phyloP scores from a whole-genome alignment of 257 asterid genomes.

The Scutellaria minor region DNA sequence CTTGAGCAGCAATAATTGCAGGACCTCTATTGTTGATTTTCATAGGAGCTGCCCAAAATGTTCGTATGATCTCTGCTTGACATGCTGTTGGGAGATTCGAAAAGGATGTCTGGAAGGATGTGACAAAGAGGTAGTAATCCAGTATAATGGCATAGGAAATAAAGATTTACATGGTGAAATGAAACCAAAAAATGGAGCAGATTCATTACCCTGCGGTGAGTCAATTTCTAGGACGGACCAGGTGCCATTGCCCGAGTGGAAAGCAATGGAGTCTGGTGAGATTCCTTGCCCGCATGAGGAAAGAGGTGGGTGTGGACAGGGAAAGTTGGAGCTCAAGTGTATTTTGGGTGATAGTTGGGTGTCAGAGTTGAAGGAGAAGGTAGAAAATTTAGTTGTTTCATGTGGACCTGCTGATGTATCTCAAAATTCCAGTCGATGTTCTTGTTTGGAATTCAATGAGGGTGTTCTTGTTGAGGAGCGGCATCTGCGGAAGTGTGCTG shows the following conservation, averaged over 20 bases:
- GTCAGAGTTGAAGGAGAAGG: conserved; percentile 43
- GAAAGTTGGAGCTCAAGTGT: conserved; percentile 48
- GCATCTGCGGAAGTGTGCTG: conserved; percentile 47
- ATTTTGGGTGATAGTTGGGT: conserved; percentile 46
- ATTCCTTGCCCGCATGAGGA: conserved; percentile 62
- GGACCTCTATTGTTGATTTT: conserved; percentile 65
- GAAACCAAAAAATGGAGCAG: neutral
- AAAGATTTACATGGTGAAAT: conserved; percentile 42
- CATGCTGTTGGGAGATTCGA: conserved; percentile 66
- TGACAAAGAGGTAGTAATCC: conserved; percentile 34
- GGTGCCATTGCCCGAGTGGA: conserved; percentile 49
- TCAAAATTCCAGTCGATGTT: conserved; percentile 35
- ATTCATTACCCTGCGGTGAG: neutral
- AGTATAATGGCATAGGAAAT: conserved; percentile 30
- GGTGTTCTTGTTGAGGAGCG: conserved; percentile 22
- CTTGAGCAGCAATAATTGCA: conserved; percentile 60
- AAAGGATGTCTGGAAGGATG: conserved; percentile 50
- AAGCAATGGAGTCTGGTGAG: conserved; percentile 44
- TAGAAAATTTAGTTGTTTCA: conserved; percentile 32
- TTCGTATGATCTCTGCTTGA: conserved; percentile 65
- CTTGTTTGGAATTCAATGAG: conserved; percentile 39
- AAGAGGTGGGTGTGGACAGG: conserved; percentile 64
- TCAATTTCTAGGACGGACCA: conserved; percentile 34
- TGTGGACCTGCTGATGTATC: conserved; percentile 26
- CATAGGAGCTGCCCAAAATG: conserved; percentile 67